A percentile compares a stretch with the other conserved stretches of the same genome.
These are phyloP conservation scores for Excoecaria cochinchinensis DNA, from an alignment of 345 rosid species.

Conservation along the genomic window DNA sequence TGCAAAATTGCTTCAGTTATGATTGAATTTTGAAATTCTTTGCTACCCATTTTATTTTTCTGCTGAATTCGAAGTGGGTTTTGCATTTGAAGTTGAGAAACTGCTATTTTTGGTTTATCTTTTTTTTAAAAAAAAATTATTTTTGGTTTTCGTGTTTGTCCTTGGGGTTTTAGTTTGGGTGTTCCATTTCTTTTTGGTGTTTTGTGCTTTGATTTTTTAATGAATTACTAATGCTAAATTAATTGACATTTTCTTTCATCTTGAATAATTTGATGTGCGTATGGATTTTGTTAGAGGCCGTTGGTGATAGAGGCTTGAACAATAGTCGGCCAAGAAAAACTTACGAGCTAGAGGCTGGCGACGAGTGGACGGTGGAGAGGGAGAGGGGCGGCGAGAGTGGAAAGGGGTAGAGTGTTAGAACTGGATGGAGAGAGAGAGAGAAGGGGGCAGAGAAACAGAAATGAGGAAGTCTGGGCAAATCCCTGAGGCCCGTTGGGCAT, in stretches of 20 bases:
- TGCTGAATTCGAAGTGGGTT: slow-evolving; percentile 23
- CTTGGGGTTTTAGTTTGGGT: neutral
- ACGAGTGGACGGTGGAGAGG: too few relatives aligned
- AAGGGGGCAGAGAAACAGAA: too few relatives aligned
- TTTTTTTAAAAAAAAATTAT: too few relatives aligned
- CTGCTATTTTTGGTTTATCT: neutral
- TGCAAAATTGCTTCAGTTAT: slow-evolving; percentile 14
- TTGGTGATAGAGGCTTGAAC: too few relatives aligned
- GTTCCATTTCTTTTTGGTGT: neutral
- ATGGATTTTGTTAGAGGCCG: neutral
- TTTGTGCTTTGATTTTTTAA: neutral
- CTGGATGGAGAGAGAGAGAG: too few relatives aligned
- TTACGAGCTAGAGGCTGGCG: too few relatives aligned
- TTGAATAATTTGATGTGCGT: neutral
- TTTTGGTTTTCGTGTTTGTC: neutral
- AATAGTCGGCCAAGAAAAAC: too few relatives aligned
- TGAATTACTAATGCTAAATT: neutral
- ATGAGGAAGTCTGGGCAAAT: too few relatives aligned
- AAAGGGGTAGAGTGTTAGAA: too few relatives aligned
- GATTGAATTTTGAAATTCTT: neutral
- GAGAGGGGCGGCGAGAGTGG: too few relatives aligned
- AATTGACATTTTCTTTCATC: neutral
- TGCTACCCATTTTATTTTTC: slow-evolving; percentile 12
- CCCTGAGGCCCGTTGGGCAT: too few relatives aligned
- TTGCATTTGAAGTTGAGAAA: slow-evolving; percentile 9